Base-by-base conservation (phyloP, 2,329 filamentous ascomycete genomes). In the Colletotrichum sublineola region DNA sequence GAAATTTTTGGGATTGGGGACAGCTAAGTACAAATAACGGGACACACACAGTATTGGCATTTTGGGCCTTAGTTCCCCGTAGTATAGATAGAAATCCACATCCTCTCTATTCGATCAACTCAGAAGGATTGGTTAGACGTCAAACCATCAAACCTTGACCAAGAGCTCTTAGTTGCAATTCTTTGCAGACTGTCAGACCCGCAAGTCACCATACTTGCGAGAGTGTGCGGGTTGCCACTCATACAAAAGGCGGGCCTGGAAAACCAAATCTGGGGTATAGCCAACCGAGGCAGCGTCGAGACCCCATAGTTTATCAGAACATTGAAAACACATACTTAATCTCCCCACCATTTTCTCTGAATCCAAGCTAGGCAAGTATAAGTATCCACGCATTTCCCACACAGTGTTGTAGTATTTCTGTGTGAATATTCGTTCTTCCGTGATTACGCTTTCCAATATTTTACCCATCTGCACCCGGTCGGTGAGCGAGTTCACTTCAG, bases 261-360 rank as follows among this genome's bases (percentile, higher is more conserved):
- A 63, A 38, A 24, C 58, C 46, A 68, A 71, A 71, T 71, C 64
- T 50, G 65, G 68, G 68, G 64, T 62, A 58, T 53, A 53, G 52
- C 63, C 46, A 42, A 29, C 68, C 64, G 68, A 71, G 57, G 57
- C 57, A 68, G 15, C 38, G 58, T 64, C 64, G 64, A 71, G 20
- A 20, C n/a, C 20, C 42, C 63, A 33, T 64, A 52, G 48, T 63
- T 36, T 18, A 6, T 46, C 68, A 64, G 64, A n/a, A 63, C 42
- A 60, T 44, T 46, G 31, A 52, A 18, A 42, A 44, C 15, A 44
- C 15, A 18, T 24, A 36, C 2, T 52, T 6, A 5, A 18, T 53
- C 5, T 38, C 57, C 31, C 24, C 48, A 40, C 38, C 48, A 56
- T 48, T 20, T 56, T 11, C 24, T 38, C 3, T 14, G 15, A 64